These are phyloP conservation scores for Fusarium protoensiforme DNA, from an alignment of 2,329 filamentous ascomycete species.

Conservation along the genomic window DNA sequence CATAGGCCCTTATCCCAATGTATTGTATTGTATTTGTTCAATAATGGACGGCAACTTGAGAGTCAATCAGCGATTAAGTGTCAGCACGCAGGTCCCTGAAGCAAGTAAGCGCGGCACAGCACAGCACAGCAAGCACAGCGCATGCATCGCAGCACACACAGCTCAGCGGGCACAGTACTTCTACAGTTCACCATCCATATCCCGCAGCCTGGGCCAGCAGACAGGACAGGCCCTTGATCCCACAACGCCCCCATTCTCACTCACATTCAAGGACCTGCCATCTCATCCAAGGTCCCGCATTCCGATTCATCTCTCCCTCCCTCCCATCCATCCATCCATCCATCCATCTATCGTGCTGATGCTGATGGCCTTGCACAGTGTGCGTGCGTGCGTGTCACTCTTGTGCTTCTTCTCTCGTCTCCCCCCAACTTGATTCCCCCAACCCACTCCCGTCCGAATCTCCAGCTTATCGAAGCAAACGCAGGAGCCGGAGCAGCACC, in stretches of 20 bases:
- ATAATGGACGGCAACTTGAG: neutral
- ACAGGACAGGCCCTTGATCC: neutral
- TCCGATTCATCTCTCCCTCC: constrained; percentile 33
- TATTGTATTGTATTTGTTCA: neutral
- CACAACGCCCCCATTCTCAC: constrained; percentile 8
- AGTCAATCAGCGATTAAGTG: neutral
- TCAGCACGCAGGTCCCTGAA: constrained; percentile 9
- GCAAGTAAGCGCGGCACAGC: neutral
- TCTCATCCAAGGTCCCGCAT: constrained; percentile 30
- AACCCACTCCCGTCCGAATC: constrained; percentile 22
- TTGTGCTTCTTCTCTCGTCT: constrained; percentile 19
- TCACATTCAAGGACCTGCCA: constrained; percentile 25
- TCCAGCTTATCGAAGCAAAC: constrained; percentile 14
- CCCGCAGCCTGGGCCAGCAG: too few species aligned
- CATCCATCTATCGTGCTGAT: constrained; percentile 12
- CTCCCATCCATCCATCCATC: constrained; percentile 8
- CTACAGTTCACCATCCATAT: neutral
- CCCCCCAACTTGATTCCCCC: constrained; percentile 26
- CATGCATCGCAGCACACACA: neutral
- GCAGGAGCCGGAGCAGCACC: constrained; percentile 10
- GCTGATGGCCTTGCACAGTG: constrained; percentile 29
- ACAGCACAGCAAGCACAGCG: neutral
- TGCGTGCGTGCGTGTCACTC: constrained; percentile 26
- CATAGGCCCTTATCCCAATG: neutral
- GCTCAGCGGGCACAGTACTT: neutral